Conservation (phyloP, 2,329 filamentous ascomycete genomes). For the Colletotrichum liriopes region DNA sequence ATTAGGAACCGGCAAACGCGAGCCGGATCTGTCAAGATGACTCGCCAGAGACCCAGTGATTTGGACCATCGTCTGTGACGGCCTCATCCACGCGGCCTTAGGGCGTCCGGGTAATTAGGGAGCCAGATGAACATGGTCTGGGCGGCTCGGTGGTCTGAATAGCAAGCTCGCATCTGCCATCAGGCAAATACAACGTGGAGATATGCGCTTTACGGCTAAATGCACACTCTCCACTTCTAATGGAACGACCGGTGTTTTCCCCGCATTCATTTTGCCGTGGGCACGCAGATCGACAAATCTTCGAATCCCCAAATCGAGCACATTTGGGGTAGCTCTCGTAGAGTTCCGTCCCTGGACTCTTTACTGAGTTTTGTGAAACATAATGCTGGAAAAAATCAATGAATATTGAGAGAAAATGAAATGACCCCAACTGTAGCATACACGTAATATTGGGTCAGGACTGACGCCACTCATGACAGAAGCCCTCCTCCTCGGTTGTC, state of each 20-base stretch:
- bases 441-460: too few relatives aligned
- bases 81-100: background rate
- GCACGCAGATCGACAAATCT: background rate
- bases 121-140: background rate
- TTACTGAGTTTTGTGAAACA: background rate
- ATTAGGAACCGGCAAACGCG: background rate
- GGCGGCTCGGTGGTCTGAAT: background rate
- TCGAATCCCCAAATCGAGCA: conserved; percentile 17
- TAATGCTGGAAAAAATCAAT: background rate
- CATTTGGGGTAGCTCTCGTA: conserved; percentile 27
- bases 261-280: conserved; percentile 36
- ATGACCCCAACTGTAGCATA: background rate
- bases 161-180: conserved; percentile 3
- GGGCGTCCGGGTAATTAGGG: conserved; percentile 31
- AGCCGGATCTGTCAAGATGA: background rate
- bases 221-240: conserved; percentile 39
- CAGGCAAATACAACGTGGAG: conserved; percentile 32
- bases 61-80: background rate
- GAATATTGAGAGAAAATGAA: background rate
- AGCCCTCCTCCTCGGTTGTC: background rate
- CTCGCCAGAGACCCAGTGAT: background rate
- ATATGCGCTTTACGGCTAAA: conserved; percentile 40
- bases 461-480: background rate
- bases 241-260: conserved; percentile 20
- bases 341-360: too few relatives aligned